Percentiles rank a stretch among this genome's conserved stretches.
phyloP scores from a whole-genome alignment of 1,284 basidiomycete species.

The Coniferiporia sulphurascens region DNA sequence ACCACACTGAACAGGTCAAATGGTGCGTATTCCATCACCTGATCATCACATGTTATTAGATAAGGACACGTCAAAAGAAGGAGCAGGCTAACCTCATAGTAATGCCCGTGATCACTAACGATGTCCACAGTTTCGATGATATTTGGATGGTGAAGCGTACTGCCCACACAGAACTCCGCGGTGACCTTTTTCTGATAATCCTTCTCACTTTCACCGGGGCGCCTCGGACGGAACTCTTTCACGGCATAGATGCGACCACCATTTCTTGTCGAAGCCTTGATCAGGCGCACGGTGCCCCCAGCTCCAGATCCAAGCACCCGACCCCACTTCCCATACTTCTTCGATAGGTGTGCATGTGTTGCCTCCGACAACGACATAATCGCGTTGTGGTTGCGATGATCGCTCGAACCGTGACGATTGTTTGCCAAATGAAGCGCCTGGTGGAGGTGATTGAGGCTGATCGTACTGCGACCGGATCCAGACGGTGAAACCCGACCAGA shows the following conservation, averaged over 20 bases:
- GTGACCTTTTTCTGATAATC: conserved; percentile 99
- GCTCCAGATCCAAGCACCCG: conserved; percentile 93
- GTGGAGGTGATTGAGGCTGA: conserved; percentile 13
- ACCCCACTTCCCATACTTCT: conserved; percentile 99
- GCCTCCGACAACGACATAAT: conserved; percentile 67
- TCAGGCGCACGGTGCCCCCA: conserved; percentile 94
- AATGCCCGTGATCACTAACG: conserved; percentile 95
- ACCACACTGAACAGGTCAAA: conserved; percentile 98
- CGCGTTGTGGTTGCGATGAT: conserved; percentile 21
- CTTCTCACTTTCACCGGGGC: conserved; percentile 84
- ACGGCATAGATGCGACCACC: conserved; percentile 89
- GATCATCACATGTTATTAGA: conserved; percentile 20
- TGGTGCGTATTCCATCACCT: conserved; percentile 99
- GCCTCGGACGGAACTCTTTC: conserved; percentile 93
- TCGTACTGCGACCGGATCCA: conserved; percentile 12
- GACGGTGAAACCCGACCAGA: conserved; percentile 11
- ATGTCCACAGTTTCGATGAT: conserved; percentile 99
- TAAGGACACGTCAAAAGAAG: too few relatives aligned
- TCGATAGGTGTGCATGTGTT: conserved; percentile 87
- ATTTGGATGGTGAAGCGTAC: conserved; percentile 91
- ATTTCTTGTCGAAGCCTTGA: conserved; percentile 79
- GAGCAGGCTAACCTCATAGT: conserved; percentile 76
- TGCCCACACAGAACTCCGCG: conserved; percentile 97
- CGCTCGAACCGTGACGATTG: conserved; percentile 4
- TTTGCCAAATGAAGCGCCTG: conserved; percentile 6